Base-by-base conservation (phyloP, 192 early-diverging fungal species). In the Backusella westeae region DNA sequence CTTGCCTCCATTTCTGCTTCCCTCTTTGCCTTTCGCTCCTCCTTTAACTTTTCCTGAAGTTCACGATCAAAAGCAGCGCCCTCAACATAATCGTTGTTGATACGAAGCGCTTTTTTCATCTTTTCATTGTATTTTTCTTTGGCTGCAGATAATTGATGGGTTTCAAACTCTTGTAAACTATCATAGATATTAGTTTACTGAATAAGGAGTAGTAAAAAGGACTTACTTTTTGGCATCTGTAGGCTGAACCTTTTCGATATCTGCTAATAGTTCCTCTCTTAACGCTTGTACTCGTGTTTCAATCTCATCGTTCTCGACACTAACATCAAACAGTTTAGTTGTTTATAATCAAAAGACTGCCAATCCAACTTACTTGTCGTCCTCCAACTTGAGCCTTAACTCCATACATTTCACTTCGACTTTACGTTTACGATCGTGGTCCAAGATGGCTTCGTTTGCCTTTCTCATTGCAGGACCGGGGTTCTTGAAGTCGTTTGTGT, bases 361-460 rank as follows among this genome's bases (percentile, higher is more conserved):
- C 15, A 67, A 7, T 39, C 10, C 38, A 5, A 67, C 79, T 21
- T 89, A 87, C 56, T 91, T 92, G 52, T 93, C 80, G 15, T 89
- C 92, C 72, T 96, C 96, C 15, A 97, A 89, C 74, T 93, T 76
- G 56, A 94, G 89, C 80, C 89, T 88, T n/a, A 98, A 84, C 80
- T 87, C 84, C 36, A 96, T 81, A 79, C 95, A 97, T 69, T 91
- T 89, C 46, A 99, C 83, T 75, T 99, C 98, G 2, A 98, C 83
- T 74, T 93, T 87, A 10, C 97, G 89, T 82, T 96, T 96, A 32
- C 86, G 89, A 69, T 97, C 94, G 71, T 99, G 97, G 34, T 88
- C 81, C 14, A 97, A 80, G 9, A 98, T 92, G 15, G 95, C 96
- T 71, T 89, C 63, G 75, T 95, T 93, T 36, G 94, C 90, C 38